phyloP scores from a whole-genome alignment of 805 yeast genomes.

The Metschnikowia kunwiensis region DNA sequence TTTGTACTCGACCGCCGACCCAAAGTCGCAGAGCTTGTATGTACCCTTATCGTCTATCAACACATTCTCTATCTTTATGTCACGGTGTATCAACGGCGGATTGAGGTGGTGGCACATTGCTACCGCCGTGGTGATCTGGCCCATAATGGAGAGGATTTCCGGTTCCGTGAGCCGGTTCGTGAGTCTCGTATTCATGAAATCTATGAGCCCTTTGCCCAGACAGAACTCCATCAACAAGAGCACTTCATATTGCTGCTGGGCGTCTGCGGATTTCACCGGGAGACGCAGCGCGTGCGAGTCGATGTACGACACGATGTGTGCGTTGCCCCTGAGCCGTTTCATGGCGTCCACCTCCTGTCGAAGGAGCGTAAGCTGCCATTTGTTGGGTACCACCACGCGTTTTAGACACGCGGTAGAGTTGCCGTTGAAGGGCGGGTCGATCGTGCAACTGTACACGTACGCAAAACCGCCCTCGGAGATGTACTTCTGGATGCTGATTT shows the following conservation, averaged over 20 bases:
- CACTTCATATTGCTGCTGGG: conserved; percentile 63
- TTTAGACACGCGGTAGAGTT: conserved; percentile 73
- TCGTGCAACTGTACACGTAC: conserved; percentile 79
- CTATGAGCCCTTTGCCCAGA: conserved; percentile 69
- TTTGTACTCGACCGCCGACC: conserved; percentile 66
- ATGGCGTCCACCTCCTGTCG: conserved; percentile 97
- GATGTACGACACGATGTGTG: conserved; percentile 81
- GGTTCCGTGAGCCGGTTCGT: conserved; percentile 62
- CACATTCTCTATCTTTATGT: conserved; percentile 80
- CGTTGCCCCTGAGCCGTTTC: conserved; percentile 79
- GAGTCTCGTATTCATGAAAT: conserved; percentile 72
- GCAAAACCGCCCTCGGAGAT: conserved; percentile 94
- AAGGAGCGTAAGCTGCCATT: conserved; percentile 72
- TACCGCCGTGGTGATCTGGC: conserved; percentile 68
- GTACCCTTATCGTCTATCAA: conserved; percentile 55
- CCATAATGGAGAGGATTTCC: conserved; percentile 67
- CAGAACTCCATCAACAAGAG: conserved; percentile 80
- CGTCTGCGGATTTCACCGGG: conserved; percentile 14
- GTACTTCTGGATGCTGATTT: conserved; percentile 63
- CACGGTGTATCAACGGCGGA: conserved; percentile 75
- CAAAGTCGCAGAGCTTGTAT: conserved; percentile 78
- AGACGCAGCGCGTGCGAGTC: conserved; percentile 92
- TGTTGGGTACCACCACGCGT: conserved; percentile 93
- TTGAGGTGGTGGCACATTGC: conserved; percentile 71
- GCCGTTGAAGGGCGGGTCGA: conserved; percentile 57